Evolutionary conservation across 805 yeast genomes (phyloP), one percentile per base, ranked within the genome.

Genomic region (Candida germanica): DNA sequence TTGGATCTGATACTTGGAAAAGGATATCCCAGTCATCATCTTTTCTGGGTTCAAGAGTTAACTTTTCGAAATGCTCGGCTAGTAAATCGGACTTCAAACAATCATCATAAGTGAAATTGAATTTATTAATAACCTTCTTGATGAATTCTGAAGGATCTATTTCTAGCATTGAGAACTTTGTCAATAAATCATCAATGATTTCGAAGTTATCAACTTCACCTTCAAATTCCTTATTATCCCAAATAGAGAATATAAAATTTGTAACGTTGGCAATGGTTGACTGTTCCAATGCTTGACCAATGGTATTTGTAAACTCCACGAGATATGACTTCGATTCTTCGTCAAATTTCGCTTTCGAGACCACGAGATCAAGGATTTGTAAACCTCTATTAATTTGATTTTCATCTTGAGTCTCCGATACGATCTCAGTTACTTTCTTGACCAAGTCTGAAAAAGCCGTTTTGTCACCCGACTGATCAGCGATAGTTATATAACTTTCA

Each of bases 41-140:
- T 4, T 17, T 24, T 18, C 26, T 25, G 6, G 32, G 29, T 10
- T 36, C 15, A 9, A 27, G 13, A 2, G 69, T 59, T 14, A 71
- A 44, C 3, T 43, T 26, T 16, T 54, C 51, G 10, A 76, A 40
- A 27, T 60, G 58, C 1, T 47, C 36, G 5, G 60, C 39, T 4
- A 73, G 49, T 16, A 30, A 29, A 16, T 35, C 38, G 3, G 40
- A 35, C 22, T 33, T 33, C 16, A 21, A 23, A 4, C 40, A 33
- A 12, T 37, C 38, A 11, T 34, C 39, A 17, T 34, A 37, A 10
- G 20, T 18, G 24, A 32, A 34, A 6, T 32, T 16, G 19, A 40
- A 39, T n/a, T 25, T 23, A 11, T 28, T 25, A 9, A 36, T 8
- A 15, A 43, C 18, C 10, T 27, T n/a, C 9, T 20, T 13, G n/a